A percentile compares a stretch with the other conserved stretches of the same genome.
Conservation (phyloP, 257 asterid genomes). For the Nemophila menziesii region DNA sequence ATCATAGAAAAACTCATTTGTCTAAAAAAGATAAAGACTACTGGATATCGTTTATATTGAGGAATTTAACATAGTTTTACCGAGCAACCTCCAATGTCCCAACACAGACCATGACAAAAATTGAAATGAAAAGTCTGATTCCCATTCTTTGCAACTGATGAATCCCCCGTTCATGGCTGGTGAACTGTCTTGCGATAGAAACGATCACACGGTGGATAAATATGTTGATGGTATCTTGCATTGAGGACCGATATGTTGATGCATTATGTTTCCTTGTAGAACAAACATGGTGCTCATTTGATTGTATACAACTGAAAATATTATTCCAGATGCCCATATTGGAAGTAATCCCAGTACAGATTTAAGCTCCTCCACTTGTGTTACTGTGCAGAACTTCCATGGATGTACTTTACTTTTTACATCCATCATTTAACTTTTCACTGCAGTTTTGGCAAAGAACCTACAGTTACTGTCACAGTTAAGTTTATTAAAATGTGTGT, state of each 20-base stretch:
- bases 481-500: too few species aligned
- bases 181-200: constrained; percentile 16
- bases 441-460: neutral
- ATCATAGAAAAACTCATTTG: constrained; percentile 20
- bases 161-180: constrained; percentile 39
- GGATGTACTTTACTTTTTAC: neutral
- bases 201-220: constrained; percentile 26
- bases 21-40: constrained; percentile 10
- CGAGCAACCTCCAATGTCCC: constrained; percentile 22
- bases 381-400: neutral
- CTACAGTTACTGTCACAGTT: neutral
- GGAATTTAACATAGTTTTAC: constrained; percentile 18
- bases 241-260: constrained; percentile 5
- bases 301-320: neutral
- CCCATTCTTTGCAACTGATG: constrained; percentile 35
- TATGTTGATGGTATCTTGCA: constrained; percentile 33
- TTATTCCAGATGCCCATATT: neutral
- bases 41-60: constrained; percentile 14
- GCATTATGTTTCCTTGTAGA: constrained; percentile 3
- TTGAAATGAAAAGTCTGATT: constrained; percentile 22
- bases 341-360: neutral
- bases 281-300: constrained; percentile 4
- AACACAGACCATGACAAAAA: constrained; percentile 26
- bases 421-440: neutral
- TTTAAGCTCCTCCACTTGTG: neutral